Base-by-base conservation (phyloP, 2,329 filamentous ascomycete species). In the Golovinomyces cichoracearum region DNA sequence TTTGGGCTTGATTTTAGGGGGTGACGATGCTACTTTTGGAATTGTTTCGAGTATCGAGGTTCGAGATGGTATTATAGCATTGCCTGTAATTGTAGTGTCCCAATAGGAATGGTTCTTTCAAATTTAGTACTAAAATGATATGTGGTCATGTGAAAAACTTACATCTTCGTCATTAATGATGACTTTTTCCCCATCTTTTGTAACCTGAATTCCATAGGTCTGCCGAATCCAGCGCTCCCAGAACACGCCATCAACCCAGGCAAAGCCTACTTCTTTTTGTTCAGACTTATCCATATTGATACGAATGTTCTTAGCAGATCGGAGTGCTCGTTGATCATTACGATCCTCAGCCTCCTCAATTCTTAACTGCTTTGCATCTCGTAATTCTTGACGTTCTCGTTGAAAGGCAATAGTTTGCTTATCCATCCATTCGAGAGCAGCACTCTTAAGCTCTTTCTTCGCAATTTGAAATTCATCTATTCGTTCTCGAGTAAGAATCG, bases 91-190 rank as follows among this genome's bases (percentile, higher is more conserved):
- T 44, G 86, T 93, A 27, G 72, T 76, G 61, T 98, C 90, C 90
- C 90, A 98, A 67, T 93, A 98, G 54, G 81, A 78, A 57, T 83
- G 85, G 66, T 83, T 85, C 83, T 93, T 58, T 51, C 25, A 21
- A 46, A 58, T 53, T 52, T 51, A 46, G 48, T 23, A 17, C 10
- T 33, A 33, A 12, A 12, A 3, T 12, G n/a, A 33, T 3, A 33
- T 33, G 10, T 17, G 15, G 33, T 35, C 23, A 21, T 23, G 29
- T 35, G 25, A 22, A 47, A 49, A 51, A 70, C 83, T 80, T 69
- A 93, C 85, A 63, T 93, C 85, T 68, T 95, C 83, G 57, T 98
- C 90, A 56, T 94, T 94, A 65, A 98, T 90, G 51, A 98, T 80
- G 49, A 98, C 83, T 53, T 83, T 76, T 63, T 95, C 90, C 45